Evolutionary conservation across 2,329 filamentous ascomycete genomes (phyloP).

Genomic region (Alternaria sp.): DNA sequence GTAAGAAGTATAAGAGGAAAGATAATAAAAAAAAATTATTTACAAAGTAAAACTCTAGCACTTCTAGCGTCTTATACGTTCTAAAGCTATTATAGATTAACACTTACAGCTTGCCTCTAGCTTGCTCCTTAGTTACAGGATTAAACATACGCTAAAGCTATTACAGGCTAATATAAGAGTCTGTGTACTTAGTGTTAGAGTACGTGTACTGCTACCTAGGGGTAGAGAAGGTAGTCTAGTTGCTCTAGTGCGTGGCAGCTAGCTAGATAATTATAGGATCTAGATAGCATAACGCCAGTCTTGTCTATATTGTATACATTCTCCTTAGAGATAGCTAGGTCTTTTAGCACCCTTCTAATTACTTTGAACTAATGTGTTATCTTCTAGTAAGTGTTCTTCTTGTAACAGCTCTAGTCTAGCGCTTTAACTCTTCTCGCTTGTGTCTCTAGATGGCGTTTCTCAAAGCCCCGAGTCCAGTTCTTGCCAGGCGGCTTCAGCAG

Average conservation of each 20-base stretch:
- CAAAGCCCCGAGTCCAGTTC: too few species aligned
- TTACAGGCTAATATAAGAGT: not conserved
- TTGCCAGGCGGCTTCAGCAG: too few species aligned
- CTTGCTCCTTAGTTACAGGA: not conserved
- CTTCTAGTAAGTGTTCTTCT: too few species aligned
- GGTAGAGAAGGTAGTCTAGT: constrained; percentile 22
- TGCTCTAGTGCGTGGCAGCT: constrained; percentile 28
- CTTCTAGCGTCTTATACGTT: constrained; percentile 48
- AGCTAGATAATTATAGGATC: constrained; percentile 27
- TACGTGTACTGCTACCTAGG: constrained; percentile 17
- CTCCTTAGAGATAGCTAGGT: not conserved
- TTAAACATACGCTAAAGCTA: constrained; percentile 5
- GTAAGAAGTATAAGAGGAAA: too few species aligned
- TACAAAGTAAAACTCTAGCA: constrained; percentile 44
- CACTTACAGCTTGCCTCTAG: not conserved
- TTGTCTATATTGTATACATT: not conserved
- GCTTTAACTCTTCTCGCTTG: too few species aligned
- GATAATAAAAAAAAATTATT: constrained; percentile 45
- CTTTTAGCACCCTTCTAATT: too few species aligned
- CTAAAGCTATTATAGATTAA: constrained; percentile 32
- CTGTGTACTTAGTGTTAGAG: not conserved
- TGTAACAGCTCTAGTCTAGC: too few species aligned
- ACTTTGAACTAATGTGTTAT: too few species aligned
- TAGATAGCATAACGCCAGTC: not conserved
- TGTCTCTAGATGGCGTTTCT: too few species aligned